Conservation (phyloP, 352 stramenopile species). For the Globisporangium nunn region DNA sequence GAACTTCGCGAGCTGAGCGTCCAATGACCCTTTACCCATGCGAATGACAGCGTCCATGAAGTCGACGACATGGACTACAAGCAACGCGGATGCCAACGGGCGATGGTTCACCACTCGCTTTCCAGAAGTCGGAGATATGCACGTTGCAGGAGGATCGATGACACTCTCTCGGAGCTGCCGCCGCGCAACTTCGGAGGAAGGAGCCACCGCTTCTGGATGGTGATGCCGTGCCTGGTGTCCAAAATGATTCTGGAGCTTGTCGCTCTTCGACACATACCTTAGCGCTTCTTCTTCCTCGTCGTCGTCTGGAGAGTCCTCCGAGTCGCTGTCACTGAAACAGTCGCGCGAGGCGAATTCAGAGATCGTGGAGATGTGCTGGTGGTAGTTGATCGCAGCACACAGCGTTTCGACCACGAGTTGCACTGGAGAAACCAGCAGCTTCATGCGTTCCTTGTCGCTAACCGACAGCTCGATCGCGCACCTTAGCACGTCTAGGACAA, state of each 20-base stretch:
- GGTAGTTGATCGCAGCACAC: conserved; percentile 69
- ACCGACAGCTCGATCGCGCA: conserved; percentile 48
- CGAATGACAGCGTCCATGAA: conserved; percentile 53
- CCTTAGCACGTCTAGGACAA: conserved; percentile 55
- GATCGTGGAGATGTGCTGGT: conserved; percentile 70
- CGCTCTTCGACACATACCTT: conserved; percentile 7
- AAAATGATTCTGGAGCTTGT: conserved; percentile 9
- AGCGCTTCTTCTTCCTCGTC: conserved; percentile 15
- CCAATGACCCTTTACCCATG: conserved; percentile 55
- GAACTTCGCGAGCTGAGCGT: conserved; percentile 40
- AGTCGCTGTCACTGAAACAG: conserved; percentile 75
- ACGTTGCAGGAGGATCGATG: conserved; percentile 11
- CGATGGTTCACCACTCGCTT: conserved; percentile 57
- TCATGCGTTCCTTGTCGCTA: conserved; percentile 26
- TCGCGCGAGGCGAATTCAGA: conserved; percentile 60
- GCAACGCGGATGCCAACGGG: conserved; percentile 48
- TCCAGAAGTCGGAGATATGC: conserved; percentile 37
- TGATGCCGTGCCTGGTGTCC: background rate
- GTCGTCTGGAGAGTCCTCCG: conserved; percentile 33
- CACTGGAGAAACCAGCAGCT: conserved; percentile 40
- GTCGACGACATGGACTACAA: conserved; percentile 61
- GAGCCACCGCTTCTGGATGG: background rate
- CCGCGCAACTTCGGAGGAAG: conserved; percentile 1
- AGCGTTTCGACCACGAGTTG: conserved; percentile 48
- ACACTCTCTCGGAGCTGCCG: conserved; percentile 11